These are phyloP conservation scores for Priceomyces castillae DNA, from an alignment of 805 yeast genomes.

Conservation along the genomic window DNA sequence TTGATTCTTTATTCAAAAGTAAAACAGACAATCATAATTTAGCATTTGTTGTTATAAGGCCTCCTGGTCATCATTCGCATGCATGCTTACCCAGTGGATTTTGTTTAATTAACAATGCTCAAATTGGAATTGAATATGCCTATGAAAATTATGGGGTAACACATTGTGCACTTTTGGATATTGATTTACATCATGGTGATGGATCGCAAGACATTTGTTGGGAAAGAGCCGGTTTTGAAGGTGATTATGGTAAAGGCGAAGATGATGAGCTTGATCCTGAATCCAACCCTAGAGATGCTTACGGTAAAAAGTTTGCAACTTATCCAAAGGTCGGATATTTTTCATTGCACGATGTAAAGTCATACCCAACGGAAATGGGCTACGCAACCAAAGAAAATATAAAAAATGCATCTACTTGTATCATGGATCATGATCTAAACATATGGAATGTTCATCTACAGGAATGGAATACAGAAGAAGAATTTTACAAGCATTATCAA, in stretches of 20 bases:
- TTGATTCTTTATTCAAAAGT: constrained; percentile 44
- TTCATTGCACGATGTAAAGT: constrained; percentile 80
- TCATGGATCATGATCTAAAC: constrained; percentile 71
- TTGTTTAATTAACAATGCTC: constrained; percentile 78
- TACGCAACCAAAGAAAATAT: constrained; percentile 70
- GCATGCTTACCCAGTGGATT: constrained; percentile 84
- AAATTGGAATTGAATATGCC: constrained; percentile 78
- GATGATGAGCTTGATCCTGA: constrained; percentile 35
- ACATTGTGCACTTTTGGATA: constrained; percentile 78
- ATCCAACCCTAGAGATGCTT: constrained; percentile 44
- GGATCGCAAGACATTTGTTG: constrained; percentile 86
- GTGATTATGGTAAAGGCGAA: constrained; percentile 48
- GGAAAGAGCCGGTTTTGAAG: constrained; percentile 64
- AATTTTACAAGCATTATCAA: constrained; percentile 61
- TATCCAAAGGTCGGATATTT: constrained; percentile 75
- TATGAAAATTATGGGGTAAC: constrained; percentile 58
- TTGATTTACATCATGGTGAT: constrained; percentile 87
- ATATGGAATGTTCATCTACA: constrained; percentile 84
- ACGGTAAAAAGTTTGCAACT: constrained; percentile 42
- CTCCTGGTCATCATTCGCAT: constrained; percentile 88
- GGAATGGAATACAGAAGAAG: constrained; percentile 59
- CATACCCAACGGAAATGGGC: constrained; percentile 80
- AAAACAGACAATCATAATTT: constrained; percentile 27
- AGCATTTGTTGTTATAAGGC: constrained; percentile 69
- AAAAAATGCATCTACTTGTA: constrained; percentile 74